phyloP scores from a whole-genome alignment of 2,329 filamentous ascomycete genomes.

The Xylariaceae sp. region DNA sequence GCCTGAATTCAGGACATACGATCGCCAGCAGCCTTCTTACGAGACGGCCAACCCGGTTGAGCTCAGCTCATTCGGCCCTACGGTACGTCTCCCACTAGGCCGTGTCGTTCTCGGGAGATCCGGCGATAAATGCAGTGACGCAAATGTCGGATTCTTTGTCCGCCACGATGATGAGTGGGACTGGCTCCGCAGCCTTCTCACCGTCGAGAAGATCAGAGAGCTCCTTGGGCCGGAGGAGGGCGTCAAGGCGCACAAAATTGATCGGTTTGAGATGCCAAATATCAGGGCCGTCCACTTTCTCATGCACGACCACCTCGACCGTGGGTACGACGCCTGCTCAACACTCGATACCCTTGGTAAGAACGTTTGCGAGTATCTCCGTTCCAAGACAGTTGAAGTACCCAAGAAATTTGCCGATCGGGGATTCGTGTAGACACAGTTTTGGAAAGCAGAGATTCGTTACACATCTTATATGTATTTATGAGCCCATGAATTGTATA shows the following conservation, averaged over 20 bases:
- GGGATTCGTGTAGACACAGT: too few relatives aligned
- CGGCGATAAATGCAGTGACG: constrained; percentile 26
- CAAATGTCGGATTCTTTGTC: constrained; percentile 33
- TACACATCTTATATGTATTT: too few relatives aligned
- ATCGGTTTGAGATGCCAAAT: background rate
- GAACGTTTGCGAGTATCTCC: background rate
- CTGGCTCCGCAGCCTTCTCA: background rate
- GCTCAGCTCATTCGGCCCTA: constrained; percentile 36
- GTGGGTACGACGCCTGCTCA: background rate
- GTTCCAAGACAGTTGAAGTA: background rate
- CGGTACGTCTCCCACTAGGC: constrained; percentile 35
- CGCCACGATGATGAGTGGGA: constrained; percentile 17
- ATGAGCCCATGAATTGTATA: too few relatives aligned
- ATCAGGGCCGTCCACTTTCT: background rate
- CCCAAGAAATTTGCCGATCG: background rate
- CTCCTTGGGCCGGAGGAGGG: background rate
- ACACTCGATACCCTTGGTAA: background rate
- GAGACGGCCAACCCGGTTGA: constrained; percentile 15
- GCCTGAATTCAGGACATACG: constrained; percentile 33
- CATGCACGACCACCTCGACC: background rate
- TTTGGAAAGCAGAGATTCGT: too few relatives aligned
- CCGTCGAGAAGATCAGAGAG: background rate
- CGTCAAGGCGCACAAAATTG: background rate
- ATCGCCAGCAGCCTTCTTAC: constrained; percentile 36
- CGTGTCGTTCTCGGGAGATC: constrained; percentile 22